Evolutionary conservation across 73 alveolate genomes (phyloP), one percentile per base, ranked within the genome.

Genomic region (Paramecium octaurelia): DNA sequence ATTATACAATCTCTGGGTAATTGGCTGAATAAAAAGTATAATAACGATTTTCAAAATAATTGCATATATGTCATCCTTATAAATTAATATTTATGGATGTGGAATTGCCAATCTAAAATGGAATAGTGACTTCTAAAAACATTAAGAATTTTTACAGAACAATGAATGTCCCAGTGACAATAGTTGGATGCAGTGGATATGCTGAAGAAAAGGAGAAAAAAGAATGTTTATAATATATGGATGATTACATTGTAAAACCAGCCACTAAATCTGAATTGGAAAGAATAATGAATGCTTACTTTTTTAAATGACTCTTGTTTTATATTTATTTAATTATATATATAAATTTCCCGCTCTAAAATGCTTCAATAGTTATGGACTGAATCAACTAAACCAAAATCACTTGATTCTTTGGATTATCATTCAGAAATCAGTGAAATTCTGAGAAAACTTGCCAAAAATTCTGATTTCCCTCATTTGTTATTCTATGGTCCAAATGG

Each of bases 401-500:
- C 94, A 29, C 92, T 98, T 48, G 96, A 92, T 40, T 40, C 48
- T 8, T 40, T 40, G 10, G 48, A 40, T 40, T 40, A 40, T 40
- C 48, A 40, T 40, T 5, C 48, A 7, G 48, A 40, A 40, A 40
- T 40, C 1, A 40, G 48, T 40, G 48, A 40, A 40, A 40, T 95
- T 80, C 92, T 98, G 34, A 86, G 85, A 12, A 91, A 96, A 76
- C 95, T 98, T 8, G 97, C 99, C 36, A 59, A 96, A 71, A 92
- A 96, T 71, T 96, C 95, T 44, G 99, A 98, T 94, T 95, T 98
- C 94, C 99, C 99, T 38, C 99, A 98, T 92, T 75, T 98, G 34
- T 96, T 98, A 58, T 96, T 98, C 91, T 98, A 98, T 95, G 99
- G 99, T 23, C 99, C 99, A 1, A 95, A 95, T 87, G 99, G 99